These are phyloP conservation scores for Mycena rebaudengoi DNA, from an alignment of 768 basidiomycete genomes.

Conservation along the genomic window DNA sequence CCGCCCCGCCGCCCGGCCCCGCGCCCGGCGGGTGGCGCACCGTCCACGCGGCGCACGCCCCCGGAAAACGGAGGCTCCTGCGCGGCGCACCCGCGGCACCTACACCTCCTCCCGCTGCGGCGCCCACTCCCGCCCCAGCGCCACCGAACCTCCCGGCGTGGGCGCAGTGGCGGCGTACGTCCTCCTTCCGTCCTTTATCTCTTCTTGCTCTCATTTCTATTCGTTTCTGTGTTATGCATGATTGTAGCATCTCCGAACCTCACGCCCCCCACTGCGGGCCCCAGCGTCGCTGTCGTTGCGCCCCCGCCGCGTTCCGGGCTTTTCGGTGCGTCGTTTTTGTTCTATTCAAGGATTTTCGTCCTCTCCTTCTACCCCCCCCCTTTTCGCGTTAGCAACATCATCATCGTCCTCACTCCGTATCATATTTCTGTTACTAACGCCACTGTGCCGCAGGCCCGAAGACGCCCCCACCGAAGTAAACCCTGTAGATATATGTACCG, in stretches of 20 bases:
- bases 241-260: conserved; percentile 10
- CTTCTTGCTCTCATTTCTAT: not conserved
- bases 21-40: conserved; percentile 64
- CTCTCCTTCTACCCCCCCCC: too few relatives aligned
- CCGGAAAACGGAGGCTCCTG: too few relatives aligned
- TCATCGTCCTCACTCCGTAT: not conserved
- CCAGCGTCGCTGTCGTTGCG: not conserved
- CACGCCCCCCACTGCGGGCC: conserved; percentile 7
- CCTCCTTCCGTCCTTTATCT: not conserved
- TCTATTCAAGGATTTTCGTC: too few relatives aligned
- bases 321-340: conserved; percentile 5
- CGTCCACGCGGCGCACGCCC: conserved; percentile 50
- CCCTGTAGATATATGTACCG: too few relatives aligned
- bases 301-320: conserved; percentile 13
- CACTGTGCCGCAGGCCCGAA: not conserved
- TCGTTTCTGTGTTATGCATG: not conserved
- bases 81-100: conserved; percentile 30
- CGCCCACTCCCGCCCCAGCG: conserved; percentile 32
- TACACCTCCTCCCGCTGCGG: conserved; percentile 28
- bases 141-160: conserved; percentile 54
- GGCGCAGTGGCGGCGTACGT: conserved; percentile 67
- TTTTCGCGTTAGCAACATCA: too few relatives aligned
- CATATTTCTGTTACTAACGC: not conserved
- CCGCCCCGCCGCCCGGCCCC: conserved; percentile 42
- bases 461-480: conserved; percentile 24